phyloP scores from a whole-genome alignment of 495 filamentous ascomycete genomes.

The Umbilicaria muhlenbergii region DNA sequence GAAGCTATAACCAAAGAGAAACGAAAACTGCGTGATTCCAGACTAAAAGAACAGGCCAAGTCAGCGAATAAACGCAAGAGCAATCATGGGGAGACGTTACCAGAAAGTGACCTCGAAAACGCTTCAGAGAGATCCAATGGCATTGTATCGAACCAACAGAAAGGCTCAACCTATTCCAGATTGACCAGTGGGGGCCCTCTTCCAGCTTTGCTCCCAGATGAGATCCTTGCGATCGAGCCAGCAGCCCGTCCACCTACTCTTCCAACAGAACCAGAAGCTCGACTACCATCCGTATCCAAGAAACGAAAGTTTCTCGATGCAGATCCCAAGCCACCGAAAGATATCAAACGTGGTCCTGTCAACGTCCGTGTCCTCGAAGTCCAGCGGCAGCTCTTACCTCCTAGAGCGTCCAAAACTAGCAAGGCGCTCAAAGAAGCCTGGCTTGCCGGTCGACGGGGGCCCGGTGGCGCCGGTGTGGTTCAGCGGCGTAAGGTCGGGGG shows the following conservation, averaged over 20 bases:
- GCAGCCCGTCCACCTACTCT: constrained; percentile 24
- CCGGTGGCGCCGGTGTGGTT: constrained; percentile 8
- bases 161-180: background rate
- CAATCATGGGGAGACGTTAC: constrained; percentile 5
- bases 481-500: constrained; percentile 12
- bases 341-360: constrained; percentile 34
- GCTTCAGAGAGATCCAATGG: constrained; percentile 17
- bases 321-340: constrained; percentile 35
- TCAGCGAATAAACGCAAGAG: constrained; percentile 22
- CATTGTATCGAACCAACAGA: constrained; percentile 11
- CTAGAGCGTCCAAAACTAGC: constrained; percentile 32
- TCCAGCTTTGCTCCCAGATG: constrained; percentile 35
- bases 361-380: constrained; percentile 36
- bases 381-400: constrained; percentile 26
- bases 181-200: constrained; percentile 14
- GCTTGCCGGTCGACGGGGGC: constrained; percentile 24
- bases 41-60: constrained; percentile 32
- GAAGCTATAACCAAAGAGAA: constrained; percentile 26
- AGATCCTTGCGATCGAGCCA: constrained; percentile 34
- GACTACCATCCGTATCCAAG: constrained; percentile 20
- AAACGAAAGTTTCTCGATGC: constrained; percentile 36
- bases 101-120: background rate
- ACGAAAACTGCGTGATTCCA: constrained; percentile 31
- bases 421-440: constrained; percentile 31
- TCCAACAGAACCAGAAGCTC: constrained; percentile 15